Evolutionary conservation across 139 green algal species (phyloP), one percentile per base, ranked within the genome.

Genomic region (Ettlia oleoabundans): DNA sequence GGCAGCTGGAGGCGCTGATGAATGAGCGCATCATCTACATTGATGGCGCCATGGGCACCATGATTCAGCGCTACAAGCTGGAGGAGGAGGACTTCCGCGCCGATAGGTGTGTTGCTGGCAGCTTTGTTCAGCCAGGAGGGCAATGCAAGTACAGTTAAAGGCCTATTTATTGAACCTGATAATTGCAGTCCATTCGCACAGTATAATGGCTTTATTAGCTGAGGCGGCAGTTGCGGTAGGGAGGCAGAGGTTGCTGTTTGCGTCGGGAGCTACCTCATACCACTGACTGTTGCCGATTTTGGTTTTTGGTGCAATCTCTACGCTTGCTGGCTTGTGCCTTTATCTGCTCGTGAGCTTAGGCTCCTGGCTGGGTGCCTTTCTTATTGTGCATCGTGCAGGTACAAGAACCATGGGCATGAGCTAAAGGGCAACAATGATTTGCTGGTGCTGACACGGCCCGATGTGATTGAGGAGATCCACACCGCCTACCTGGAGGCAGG

Each of bases 361-460:
- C n/a, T n/a, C n/a, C n/a, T n/a, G n/a, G n/a, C n/a, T n/a, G n/a
- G 47, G 47, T 58, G 47, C 15, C 15, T 58, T 58, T 58, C 13
- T 58, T 10, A 24, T 58, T 58, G 47, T 58, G 10, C 47, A 28
- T 41, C 13, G 13, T 47, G 81, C 65, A 76, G 82, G 37, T 96
- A 94, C 69, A 78, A 77, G 33, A 75, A 92, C 70, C 96, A 99
- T 85, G 62, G 73, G 2, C 76, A 96, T 81, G 96, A 99, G 87
- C 93, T 99, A 19, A 98, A 98, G 92, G 96, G 96, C 79, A 98
- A 99, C 93, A 99, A 99, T 83, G 96, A 99, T 82, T 28, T 99
- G 40, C 89, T 99, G 80, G 94, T 98, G 58, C 87, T 99, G 69
- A 98, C 96, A 22, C 87, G 47, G 22, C 96, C 96, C 1, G 96